phyloP scores from a whole-genome alignment of 768 basidiomycete species.

The Tubosaeta sp. region DNA sequence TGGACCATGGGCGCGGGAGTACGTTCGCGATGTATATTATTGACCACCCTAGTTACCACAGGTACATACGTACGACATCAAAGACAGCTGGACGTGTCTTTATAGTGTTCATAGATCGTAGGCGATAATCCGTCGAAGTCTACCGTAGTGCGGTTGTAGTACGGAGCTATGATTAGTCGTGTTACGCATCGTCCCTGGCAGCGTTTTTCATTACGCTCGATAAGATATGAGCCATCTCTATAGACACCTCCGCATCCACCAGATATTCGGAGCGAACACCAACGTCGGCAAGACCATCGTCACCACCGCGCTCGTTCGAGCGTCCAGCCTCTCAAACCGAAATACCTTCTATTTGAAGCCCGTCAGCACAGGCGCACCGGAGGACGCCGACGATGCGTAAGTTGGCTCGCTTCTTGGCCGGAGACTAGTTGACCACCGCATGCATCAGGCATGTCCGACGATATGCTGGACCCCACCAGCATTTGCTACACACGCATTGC shows the following conservation, averaged over 20 bases:
- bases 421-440: too few species aligned
- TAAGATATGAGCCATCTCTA: conserved; percentile 74
- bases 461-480: conserved; percentile 39
- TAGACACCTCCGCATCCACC: conserved; percentile 80
- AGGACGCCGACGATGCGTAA: conserved; percentile 84
- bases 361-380: conserved; percentile 78
- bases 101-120: conserved; percentile 13
- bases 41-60: conserved; percentile 15
- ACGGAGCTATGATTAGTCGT: conserved; percentile 11
- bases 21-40: conserved; percentile 26
- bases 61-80: conserved; percentile 13
- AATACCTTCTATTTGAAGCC: conserved; percentile 79
- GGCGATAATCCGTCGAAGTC: neutral
- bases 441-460: conserved; percentile 60
- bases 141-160: conserved; percentile 23
- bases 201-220: neutral
- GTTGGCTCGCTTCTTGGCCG: conserved; percentile 13
- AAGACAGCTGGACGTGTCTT: conserved; percentile 28
- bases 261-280: conserved; percentile 94
- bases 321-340: conserved; percentile 55
- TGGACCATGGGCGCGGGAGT: conserved; percentile 38
- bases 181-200: neutral
- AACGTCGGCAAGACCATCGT: conserved; percentile 94
- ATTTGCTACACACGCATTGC: conserved; percentile 57
- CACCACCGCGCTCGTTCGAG: conserved; percentile 77